A percentile compares a stretch with the other conserved stretches of the same genome.
phyloP scores from a whole-genome alignment of 306 rosid species.

The Quercus aquifolioides region DNA sequence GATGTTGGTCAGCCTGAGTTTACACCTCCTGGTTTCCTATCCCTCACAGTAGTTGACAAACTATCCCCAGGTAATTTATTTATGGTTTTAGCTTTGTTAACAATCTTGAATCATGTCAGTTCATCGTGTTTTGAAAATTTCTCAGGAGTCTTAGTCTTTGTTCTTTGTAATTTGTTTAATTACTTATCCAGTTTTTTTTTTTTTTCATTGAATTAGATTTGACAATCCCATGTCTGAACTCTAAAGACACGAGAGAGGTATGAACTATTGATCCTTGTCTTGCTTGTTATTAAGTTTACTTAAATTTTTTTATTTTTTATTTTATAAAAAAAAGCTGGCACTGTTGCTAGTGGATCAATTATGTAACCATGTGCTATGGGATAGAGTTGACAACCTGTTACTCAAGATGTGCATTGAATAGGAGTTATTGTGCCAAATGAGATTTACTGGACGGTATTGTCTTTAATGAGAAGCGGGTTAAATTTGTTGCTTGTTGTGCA shows the following conservation, averaged over 20 bases:
- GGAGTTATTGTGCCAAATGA: neutral
- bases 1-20: constrained; percentile 97
- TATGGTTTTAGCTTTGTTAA: constrained; percentile 10
- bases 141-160: neutral
- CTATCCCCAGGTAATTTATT: constrained; percentile 50
- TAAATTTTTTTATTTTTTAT: neutral
- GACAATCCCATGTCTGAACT: constrained; percentile 62
- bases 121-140: neutral
- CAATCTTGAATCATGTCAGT: neutral
- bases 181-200: neutral
- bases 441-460: neutral
- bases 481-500: neutral
- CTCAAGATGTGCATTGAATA: neutral
- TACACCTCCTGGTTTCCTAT: constrained; percentile 80
- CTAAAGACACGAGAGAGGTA: constrained; percentile 81
- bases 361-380: too few relatives aligned
- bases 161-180: neutral
- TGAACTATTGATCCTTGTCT: constrained; percentile 18
- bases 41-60: constrained; percentile 57
- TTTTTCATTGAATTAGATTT: constrained; percentile 47
- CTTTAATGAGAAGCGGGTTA: neutral
- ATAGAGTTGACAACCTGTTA: neutral
- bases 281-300: neutral
- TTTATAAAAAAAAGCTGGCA: too few relatives aligned
- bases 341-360: too few relatives aligned